Conservation (phyloP, 2,329 filamentous ascomycete species). For the Diplodia seriata region DNA sequence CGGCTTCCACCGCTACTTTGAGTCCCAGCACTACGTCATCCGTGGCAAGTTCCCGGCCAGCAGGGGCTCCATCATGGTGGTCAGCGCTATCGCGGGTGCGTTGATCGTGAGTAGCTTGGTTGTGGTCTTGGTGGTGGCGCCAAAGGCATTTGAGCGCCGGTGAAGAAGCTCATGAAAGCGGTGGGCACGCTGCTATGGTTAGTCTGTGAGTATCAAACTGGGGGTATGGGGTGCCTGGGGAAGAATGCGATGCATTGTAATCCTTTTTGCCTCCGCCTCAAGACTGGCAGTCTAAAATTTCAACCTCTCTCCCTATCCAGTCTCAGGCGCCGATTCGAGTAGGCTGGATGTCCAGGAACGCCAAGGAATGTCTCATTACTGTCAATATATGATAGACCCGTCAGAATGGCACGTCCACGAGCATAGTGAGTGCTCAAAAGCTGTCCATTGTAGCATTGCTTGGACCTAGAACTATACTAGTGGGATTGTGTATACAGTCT, state of each 20-base stretch:
- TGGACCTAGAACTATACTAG: no score
- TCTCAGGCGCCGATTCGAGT: not conserved
- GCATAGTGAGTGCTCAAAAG: not conserved
- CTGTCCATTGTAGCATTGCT: not conserved
- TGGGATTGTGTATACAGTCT: not conserved
- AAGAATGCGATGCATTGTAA: not conserved
- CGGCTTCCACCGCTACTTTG: conserved; percentile 80
- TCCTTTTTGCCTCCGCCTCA: not conserved
- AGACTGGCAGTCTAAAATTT: not conserved
- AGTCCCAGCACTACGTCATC: conserved; percentile 80
- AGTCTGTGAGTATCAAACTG: not conserved
- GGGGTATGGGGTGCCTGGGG: not conserved
- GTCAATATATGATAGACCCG: not conserved
- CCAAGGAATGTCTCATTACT: not conserved
- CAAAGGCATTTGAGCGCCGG: conserved; percentile 51
- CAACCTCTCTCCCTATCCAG: not conserved
- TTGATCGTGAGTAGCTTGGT: conserved; percentile 66
- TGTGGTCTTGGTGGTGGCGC: conserved; percentile 64
- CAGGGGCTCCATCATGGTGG: conserved; percentile 74
- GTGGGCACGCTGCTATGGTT: not conserved
- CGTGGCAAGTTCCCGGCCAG: conserved; percentile 81
- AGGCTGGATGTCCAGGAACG: not conserved
- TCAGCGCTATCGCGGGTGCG: conserved; percentile 68
- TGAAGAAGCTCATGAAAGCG: not conserved
- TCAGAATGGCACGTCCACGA: not conserved